Evolutionary conservation across 2,329 filamentous ascomycete genomes (phyloP).

Genomic region (Dichotomopilus funicola): DNA sequence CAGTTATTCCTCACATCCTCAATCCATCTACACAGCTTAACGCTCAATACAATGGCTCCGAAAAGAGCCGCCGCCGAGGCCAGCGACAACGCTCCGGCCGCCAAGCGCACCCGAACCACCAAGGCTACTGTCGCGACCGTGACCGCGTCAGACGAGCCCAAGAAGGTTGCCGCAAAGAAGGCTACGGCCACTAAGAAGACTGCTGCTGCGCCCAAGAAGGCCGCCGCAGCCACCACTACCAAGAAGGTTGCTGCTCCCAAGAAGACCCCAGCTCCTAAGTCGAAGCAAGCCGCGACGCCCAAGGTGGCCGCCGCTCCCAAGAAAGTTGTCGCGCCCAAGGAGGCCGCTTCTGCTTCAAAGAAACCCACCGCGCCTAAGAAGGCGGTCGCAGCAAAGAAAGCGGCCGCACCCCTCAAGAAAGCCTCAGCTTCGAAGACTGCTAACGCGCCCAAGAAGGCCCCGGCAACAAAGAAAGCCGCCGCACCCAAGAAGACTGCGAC

Average conservation of each 20-base stretch:
- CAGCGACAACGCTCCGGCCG: conserved; percentile 6
- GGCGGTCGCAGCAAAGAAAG: conserved; percentile 14
- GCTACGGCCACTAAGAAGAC: conserved; percentile 3
- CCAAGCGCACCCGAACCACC: neutral
- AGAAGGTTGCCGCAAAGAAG: neutral
- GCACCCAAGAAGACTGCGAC: conserved; percentile 11
- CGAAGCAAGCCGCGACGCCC: neutral
- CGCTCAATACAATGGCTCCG: conserved; percentile 20
- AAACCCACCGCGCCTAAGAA: conserved; percentile 17
- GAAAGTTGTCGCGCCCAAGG: conserved; percentile 14
- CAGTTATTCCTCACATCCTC: neutral
- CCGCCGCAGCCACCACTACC: neutral
- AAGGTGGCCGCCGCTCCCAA: conserved; percentile 14
- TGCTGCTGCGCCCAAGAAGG: neutral
- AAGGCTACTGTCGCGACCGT: neutral
- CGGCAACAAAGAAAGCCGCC: conserved; percentile 13
- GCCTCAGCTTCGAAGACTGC: conserved; percentile 12
- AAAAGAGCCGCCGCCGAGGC: conserved; percentile 12
- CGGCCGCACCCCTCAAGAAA: conserved; percentile 14
- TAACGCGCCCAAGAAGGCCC: conserved; percentile 9
- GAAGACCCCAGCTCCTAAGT: neutral
- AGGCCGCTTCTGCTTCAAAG: conserved; percentile 13
- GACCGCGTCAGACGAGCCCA: neutral
- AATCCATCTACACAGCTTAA: neutral
- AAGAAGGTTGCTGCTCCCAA: neutral